Evolutionary conservation across 495 filamentous ascomycete species (phyloP), one percentile per base, ranked within the genome.

Genomic region (Hyaloscypha variabilis): DNA sequence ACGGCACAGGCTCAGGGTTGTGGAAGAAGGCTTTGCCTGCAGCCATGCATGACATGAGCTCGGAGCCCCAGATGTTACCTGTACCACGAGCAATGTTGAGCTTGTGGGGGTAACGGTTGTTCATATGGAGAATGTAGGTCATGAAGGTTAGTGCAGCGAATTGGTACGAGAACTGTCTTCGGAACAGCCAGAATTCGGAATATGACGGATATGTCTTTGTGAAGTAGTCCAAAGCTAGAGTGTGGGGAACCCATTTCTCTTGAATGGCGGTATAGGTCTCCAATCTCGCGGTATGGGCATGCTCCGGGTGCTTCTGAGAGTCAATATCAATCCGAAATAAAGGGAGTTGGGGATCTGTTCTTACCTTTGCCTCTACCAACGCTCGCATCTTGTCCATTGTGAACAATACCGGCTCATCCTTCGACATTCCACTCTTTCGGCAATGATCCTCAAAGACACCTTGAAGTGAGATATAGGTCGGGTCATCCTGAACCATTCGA

Each of bases 61-160:
- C 96, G 6, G 94, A 92, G 50, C 93, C 94, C 96, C 96, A 98
- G 69, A 99, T 88, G 72, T 96, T 94, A 61, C 96, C 96, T 0
- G 91, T 92, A 26, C 85, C 87, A 31, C 96, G 88, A 42, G 94
- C 91, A 68, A 99, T 93, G 75, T 89, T 87, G 72, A 98, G 87
- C 80, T 98, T 98, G 77, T 94, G 91, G 5, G 96, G 96, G 71
- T 92, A 97, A 62, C 96, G 91, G 71, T 90, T 90, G 75, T 91
- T 90, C 84, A 98, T 97, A 80, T 92, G 92, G 79, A 99, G 91
- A 65, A 96, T 89, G 74, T 97, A 98, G 39, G 96, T 99, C 91
- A 99, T 96, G 81, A 98, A 99, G 14, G 94, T 97, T 62, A 97
- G 84, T 2, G 93, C 89, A n/a, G 95, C 93, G 56, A 97, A 88